Base-by-base conservation (phyloP, 2,329 filamentous ascomycete genomes). In the Botryotinia calthae region DNA sequence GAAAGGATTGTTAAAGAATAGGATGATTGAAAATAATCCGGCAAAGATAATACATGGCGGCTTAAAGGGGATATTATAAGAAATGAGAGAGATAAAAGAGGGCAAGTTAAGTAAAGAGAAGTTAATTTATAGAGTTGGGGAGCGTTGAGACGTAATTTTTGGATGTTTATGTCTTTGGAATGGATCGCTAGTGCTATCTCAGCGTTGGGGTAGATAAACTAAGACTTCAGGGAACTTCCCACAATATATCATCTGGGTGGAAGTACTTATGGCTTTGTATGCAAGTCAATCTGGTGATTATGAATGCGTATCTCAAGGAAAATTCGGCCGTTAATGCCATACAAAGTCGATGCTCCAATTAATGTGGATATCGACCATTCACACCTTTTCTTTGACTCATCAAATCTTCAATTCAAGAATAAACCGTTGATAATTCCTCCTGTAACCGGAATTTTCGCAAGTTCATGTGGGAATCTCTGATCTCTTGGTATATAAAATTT, bases 301-400 rank as follows among this genome's bases (percentile, higher is more conserved):
- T 3, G 25, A 7, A 3, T 8, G 12, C 12, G 1, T 8, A 16
- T n/a, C 0, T n/a, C 1, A 7, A 54, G 48, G 2, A 0, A 0
- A 0, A 54, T 7, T n/a, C 0, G 48, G 5, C 0, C 2, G 5
- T n/a, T 2, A 14, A 5, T 1, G 5, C 48, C 4, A 51, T 25
- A 16, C 0, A 14, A n/a, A n/a, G 4, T 14, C 0, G 12, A n/a
- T 51, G 25, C 10, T 14, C 10, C 1, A n/a, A 51, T 10, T n/a
- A 16, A 51, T n/a, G 1, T n/a, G 0, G 48, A 2, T 10, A n/a
- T 51, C 0, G 25, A 0, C 4, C 5, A n/a, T 3, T 4, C n/a
- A 6, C 10, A 51, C 2, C 48, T 51, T n/a, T 12, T 51, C 48
- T n/a, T 51, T n/a, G 1, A 51, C 1, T 51, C 4, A 9, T 7